Base-by-base conservation (phyloP, 345 rosid genomes). In the Noccaea bulbosa region DNA sequence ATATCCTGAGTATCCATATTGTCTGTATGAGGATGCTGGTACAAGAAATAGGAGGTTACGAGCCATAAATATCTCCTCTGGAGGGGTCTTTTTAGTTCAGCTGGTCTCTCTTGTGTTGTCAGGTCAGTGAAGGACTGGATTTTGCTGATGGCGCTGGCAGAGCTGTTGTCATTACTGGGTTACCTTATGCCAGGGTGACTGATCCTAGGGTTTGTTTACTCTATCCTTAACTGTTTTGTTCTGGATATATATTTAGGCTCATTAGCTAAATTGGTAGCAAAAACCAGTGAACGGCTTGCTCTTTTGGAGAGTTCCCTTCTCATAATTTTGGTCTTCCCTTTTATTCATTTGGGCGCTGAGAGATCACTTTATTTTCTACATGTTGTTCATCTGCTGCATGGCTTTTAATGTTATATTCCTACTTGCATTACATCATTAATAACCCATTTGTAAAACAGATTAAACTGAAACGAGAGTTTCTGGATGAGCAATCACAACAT, bases 121-220 rank as follows among this genome's bases (percentile, higher is more conserved):
- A 94, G 99, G 99, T 94, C 55, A 94, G 99, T 67, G 99, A 94
- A 87, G 99, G 99, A 67, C 78, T 94, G 73, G 99, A 94, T 86
- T 94, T 94, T 81, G 89, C 97, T 69, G 99, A 94, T 72, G 86
- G 81, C 69, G 93, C 99, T 75, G 99, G 97, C 74, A 85, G 99
- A 87, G 96, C 99, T 63, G 99, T 94, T 32, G 79, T 91, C 56
- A 68, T 93, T 78, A 91, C 91, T 30, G 99, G 99, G 69, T 78
- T 94, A 79, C 99, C 99, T 46, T 94, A 86, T 79, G 87, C 99
- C 70, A 75, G 84, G 51, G 74, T 81, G 79, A 78, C 69, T 38
- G 97, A 94, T 78, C 95, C 97, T 65, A 91, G 87, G 99, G 99
- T 93, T 75, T 78, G 74, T 76, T 77, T 46, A 32, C 64, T 58